phyloP scores from a whole-genome alignment of 2,329 filamentous ascomycete genomes.

The Metarhizium sp. region DNA sequence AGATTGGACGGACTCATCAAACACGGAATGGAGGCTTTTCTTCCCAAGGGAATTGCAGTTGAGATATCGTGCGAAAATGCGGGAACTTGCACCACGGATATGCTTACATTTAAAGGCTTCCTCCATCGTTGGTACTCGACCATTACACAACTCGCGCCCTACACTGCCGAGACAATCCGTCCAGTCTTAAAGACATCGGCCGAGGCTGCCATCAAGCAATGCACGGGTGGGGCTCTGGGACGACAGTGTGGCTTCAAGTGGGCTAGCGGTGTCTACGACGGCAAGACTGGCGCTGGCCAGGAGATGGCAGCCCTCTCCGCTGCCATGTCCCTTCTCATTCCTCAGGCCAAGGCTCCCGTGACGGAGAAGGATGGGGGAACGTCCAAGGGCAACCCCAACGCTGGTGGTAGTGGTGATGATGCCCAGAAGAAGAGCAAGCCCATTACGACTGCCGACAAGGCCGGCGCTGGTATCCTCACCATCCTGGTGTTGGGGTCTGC shows the following conservation, averaged over 20 bases:
- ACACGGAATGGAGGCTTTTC: slow-evolving; percentile 36
- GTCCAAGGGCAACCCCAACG: slow-evolving; percentile 33
- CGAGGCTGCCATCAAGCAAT: slow-evolving; percentile 43
- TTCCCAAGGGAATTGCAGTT: slow-evolving; percentile 45
- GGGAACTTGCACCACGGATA: slow-evolving; percentile 51
- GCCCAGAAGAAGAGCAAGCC: slow-evolving; percentile 22
- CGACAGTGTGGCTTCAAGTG: slow-evolving; percentile 47
- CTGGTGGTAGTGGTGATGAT: slow-evolving; percentile 27
- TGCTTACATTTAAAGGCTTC: slow-evolving; percentile 54
- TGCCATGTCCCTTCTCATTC: slow-evolving; percentile 42
- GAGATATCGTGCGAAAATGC: slow-evolving; percentile 52
- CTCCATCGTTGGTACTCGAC: slow-evolving; percentile 47
- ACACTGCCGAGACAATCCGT: slow-evolving; percentile 38
- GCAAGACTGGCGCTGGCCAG: slow-evolving; percentile 48
- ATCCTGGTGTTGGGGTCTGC: slow-evolving; percentile 31
- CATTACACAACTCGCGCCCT: slow-evolving; percentile 44
- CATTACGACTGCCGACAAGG: slow-evolving; percentile 34
- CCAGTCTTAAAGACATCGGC: slow-evolving; percentile 44
- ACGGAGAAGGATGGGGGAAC: slow-evolving; percentile 43
- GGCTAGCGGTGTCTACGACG: slow-evolving; percentile 41
- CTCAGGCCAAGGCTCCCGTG: slow-evolving; percentile 28
- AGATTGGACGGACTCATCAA: slow-evolving; percentile 33
- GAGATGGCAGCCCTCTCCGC: slow-evolving; percentile 50
- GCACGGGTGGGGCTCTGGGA: slow-evolving; percentile 38
- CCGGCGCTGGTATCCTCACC: slow-evolving; percentile 39